Base-by-base conservation (phyloP, 176 grass and related monocot species). In the Carex littledalei region DNA sequence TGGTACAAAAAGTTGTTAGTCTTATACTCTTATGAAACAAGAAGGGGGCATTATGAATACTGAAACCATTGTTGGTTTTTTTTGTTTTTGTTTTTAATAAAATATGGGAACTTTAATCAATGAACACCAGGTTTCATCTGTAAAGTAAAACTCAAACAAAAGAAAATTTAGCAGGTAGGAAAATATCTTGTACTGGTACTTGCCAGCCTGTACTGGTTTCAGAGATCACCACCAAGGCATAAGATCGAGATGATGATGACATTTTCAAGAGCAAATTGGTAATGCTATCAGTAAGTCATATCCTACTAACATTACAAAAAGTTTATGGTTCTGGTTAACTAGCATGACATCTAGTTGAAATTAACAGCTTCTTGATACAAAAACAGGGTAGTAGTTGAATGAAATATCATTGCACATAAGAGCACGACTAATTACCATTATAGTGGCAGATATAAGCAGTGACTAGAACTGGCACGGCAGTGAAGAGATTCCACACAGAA, bases 361-460 rank as follows among this genome's bases (percentile, higher is more conserved):
- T 56, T 53, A 16, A 54, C 43, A 34, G 52, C 52, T 56, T 78
- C 2, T 13, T 32, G 49, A 32, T 56, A 3, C 5, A 32, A 10
- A 78, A 32, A 34, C 0, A 78, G 17, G 50, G 47, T 55, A 50
- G 31, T 31, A 29, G 49, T 77, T 78, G 56, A 55, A 9, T 54
- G 32, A 78, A 56, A 18, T 56, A 77, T 56, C 21, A 78, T 78
- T 78, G 73, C 73, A 78, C 12, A 17, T 4, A 55, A 78, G 5
- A 78, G 73, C 24, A 31, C 49, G 56, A 5, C 15, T 17, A 34
- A 73, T 18, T 94, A 98, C 96, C 96, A 74, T 95, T 98, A 52
- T 98, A 98, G 71, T 98, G 96, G 84, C 96, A 98, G 62, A 98
- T 88, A 2, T 91, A 98, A 26, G 96, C 96, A 53, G 96, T 98